These are phyloP conservation scores for Diospyros kaki DNA, from an alignment of 148 eudicot species.

Conservation along the genomic window DNA sequence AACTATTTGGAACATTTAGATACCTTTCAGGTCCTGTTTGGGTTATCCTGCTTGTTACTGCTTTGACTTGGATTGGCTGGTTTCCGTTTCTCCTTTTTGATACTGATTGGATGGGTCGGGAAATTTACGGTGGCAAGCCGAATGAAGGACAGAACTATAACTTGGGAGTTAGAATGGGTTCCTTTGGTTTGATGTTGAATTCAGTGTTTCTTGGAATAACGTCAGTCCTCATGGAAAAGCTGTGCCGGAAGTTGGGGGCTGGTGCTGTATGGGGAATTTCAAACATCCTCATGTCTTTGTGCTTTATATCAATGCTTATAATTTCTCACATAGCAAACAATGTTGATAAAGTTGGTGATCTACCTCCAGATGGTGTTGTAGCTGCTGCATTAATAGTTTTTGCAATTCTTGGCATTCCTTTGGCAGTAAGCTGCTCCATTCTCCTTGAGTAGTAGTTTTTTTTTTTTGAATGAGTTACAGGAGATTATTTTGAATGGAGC, in stretches of 20 bases:
- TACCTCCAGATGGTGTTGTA: constrained; percentile 70
- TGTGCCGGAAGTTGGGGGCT: constrained; percentile 79
- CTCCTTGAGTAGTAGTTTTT: constrained; percentile 3
- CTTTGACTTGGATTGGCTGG: constrained; percentile 96
- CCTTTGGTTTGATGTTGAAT: constrained; percentile 90
- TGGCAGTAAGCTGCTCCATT: constrained; percentile 67
- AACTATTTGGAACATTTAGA: constrained; percentile 78
- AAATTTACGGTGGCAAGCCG: constrained; percentile 87
- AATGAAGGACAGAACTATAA: constrained; percentile 66
- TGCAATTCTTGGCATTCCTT: constrained; percentile 82
- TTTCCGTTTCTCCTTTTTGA: constrained; percentile 94
- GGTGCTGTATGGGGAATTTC: constrained; percentile 95
- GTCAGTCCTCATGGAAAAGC: constrained; percentile 88
- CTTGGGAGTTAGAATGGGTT: constrained; percentile 87
- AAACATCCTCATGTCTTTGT: constrained; percentile 73
- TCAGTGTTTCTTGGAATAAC: constrained; percentile 81
- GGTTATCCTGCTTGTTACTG: constrained; percentile 77
- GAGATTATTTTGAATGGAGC: neutral
- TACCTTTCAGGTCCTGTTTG: constrained; percentile 76
- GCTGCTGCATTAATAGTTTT: constrained; percentile 71
- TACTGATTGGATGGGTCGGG: constrained; percentile 99
- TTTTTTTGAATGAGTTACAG: neutral
- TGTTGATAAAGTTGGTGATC: constrained; percentile 28
- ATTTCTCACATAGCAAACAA: constrained; percentile 49
- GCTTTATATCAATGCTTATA: constrained; percentile 75